phyloP scores from a whole-genome alignment of 2,329 filamentous ascomycete species.

The Fusarium mangiferae region DNA sequence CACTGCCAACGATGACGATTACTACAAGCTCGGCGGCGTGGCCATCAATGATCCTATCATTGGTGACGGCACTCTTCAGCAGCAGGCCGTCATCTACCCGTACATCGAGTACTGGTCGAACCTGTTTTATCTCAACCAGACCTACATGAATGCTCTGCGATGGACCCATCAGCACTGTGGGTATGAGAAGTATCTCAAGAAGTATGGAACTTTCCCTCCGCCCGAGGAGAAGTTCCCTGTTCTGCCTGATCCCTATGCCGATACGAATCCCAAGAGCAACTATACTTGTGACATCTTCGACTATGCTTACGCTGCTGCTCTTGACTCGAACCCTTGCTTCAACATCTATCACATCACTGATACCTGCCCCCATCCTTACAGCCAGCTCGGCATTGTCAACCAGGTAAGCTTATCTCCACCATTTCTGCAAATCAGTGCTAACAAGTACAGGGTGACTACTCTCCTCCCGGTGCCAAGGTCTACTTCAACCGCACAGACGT shows the following conservation, averaged over 20 bases:
- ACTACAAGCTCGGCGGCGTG: constrained; percentile 75
- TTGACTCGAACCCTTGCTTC: constrained; percentile 78
- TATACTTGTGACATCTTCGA: constrained; percentile 68
- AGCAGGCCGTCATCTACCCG: constrained; percentile 61
- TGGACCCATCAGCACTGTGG: constrained; percentile 67
- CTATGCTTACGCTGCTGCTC: constrained; percentile 63
- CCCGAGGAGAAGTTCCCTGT: constrained; percentile 65
- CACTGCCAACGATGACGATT: constrained; percentile 69
- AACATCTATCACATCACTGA: constrained; percentile 79
- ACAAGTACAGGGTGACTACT: constrained; percentile 61
- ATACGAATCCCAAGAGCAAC: constrained; percentile 43
- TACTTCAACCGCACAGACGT: constrained; percentile 80
- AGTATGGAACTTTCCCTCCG: constrained; percentile 76
- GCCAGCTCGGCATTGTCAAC: constrained; percentile 76
- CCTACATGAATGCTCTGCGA: constrained; percentile 63
- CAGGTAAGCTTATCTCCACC: constrained; percentile 27
- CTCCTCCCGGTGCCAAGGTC: constrained; percentile 68
- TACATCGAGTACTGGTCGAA: constrained; percentile 70
- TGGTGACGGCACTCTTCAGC: constrained; percentile 59
- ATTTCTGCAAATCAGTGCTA: accelerated
- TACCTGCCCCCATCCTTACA: constrained; percentile 76
- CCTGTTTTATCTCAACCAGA: constrained; percentile 72
- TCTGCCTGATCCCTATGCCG: constrained; percentile 43
- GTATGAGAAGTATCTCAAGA: constrained; percentile 67
- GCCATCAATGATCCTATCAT: constrained; percentile 79